These are phyloP conservation scores for Gliomastix tumulicola DNA, from an alignment of 2,329 filamentous ascomycete genomes.

Conservation along the genomic window DNA sequence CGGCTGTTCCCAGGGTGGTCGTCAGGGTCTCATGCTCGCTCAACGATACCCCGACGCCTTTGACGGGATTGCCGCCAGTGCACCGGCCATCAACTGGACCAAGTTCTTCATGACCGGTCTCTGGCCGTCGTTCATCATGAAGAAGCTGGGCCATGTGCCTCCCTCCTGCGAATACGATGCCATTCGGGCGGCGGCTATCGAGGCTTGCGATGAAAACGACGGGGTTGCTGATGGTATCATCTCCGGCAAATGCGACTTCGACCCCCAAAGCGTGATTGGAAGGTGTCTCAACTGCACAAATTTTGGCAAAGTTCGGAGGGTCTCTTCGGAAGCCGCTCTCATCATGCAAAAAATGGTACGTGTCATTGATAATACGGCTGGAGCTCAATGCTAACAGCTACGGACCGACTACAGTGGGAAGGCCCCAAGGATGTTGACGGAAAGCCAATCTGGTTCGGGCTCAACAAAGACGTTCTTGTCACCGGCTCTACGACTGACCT, in stretches of 20 bases:
- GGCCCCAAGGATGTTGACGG: no score
- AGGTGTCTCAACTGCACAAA: background rate
- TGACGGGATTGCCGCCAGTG: slow-evolving; percentile 43
- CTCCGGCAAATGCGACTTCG: slow-evolving; percentile 2
- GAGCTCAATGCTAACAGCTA: background rate
- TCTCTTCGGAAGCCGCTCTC: background rate
- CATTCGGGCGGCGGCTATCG: background rate
- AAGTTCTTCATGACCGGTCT: slow-evolving; percentile 14
- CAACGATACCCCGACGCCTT: slow-evolving; percentile 45
- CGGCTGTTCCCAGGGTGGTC: slow-evolving; percentile 47
- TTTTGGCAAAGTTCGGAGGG: background rate
- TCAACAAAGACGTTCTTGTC: no score
- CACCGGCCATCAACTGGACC: slow-evolving; percentile 30
- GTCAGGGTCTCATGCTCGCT: slow-evolving; percentile 44
- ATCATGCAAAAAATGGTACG: background rate
- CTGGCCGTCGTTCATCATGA: slow-evolving; percentile 21
- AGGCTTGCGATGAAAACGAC: slow-evolving; percentile 3
- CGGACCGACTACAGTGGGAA: background rate
- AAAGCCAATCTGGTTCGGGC: no score
- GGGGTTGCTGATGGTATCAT: slow-evolving; percentile 10
- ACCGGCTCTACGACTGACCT: background rate
- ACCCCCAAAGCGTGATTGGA: slow-evolving; percentile 9
- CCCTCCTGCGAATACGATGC: slow-evolving; percentile 3
- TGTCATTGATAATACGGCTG: background rate
- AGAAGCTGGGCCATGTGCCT: slow-evolving; percentile 16